A percentile compares a stretch with the other conserved stretches of the same genome.
Conservation (phyloP, 768 basidiomycete species). For the Galerina sulciceps region DNA sequence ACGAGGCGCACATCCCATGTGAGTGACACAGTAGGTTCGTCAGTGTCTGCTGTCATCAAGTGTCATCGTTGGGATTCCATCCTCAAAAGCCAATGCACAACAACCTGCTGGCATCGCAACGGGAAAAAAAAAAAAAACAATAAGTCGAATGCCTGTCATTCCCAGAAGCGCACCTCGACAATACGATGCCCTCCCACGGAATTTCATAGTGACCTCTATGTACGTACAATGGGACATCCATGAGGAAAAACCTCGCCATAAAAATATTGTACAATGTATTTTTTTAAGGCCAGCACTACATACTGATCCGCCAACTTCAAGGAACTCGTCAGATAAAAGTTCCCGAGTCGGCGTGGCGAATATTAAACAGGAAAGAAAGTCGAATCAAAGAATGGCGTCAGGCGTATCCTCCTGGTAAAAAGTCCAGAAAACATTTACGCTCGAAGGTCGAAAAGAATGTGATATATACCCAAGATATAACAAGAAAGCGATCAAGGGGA, state of each 20-base stretch:
- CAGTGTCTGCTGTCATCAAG: not conserved
- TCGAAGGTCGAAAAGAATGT: conserved; percentile 31
- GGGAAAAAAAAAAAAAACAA: conserved; percentile 8
- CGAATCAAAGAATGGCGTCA: conserved; percentile 26
- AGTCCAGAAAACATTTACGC: conserved; percentile 13
- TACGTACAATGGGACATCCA: not conserved
- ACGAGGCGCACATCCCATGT: conserved; percentile 2
- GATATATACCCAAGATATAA: conserved; percentile 21
- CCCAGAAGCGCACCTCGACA: not conserved
- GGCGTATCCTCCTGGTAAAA: conserved; percentile 15
- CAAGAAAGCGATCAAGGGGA: conserved; percentile 8
- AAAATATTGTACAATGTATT: conserved; percentile 18
- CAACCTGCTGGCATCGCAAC: conserved; percentile 10
- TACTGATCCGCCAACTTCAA: conserved; percentile 1
- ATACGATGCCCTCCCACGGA: not conserved
- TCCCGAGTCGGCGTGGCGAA: not conserved
- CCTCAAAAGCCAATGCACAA: not conserved
- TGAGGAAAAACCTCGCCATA: conserved; percentile 1
- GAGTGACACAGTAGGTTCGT: not conserved
- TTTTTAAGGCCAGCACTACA: conserved; percentile 13
- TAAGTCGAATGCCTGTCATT: not conserved
- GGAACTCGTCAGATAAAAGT: conserved; percentile 1
- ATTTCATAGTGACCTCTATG: not conserved
- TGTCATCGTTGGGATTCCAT: not conserved
- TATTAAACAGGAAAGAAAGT: conserved; percentile 15